A percentile compares a stretch with the other conserved stretches of the same genome.
phyloP scores from a whole-genome alignment of 495 filamentous ascomycete species.

The Pseudoneurospora amorphoporcata region DNA sequence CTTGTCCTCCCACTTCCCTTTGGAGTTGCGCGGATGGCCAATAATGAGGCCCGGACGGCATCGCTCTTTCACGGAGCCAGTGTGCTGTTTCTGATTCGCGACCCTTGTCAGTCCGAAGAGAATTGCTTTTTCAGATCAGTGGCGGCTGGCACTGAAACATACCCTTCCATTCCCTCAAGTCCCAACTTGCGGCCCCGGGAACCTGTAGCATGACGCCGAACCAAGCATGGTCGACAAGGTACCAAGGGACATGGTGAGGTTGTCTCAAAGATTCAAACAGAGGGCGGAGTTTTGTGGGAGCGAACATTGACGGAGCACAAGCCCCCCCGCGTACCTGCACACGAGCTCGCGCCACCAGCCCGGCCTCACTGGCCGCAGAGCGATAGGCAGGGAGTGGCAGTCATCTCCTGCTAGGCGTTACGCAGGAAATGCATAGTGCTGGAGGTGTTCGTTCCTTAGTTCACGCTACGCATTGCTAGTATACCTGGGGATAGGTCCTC shows the following conservation, averaged over 20 bases:
- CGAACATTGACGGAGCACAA: slow-evolving; percentile 5
- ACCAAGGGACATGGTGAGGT: slow-evolving; percentile 3
- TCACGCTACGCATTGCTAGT: not conserved
- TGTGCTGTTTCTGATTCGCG: slow-evolving; percentile 9
- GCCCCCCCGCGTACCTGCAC: not conserved
- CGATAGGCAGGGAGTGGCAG: not conserved
- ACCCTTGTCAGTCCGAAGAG: slow-evolving; percentile 1
- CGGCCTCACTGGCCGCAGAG: not conserved
- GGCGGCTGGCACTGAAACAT: slow-evolving; percentile 20
- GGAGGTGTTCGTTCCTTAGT: not conserved
- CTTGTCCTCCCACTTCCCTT: not conserved
- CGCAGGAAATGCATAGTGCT: not conserved
- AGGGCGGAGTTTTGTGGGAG: not conserved
- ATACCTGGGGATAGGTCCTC: not conserved
- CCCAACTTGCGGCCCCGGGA: slow-evolving; percentile 1
- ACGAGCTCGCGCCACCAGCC: not conserved
- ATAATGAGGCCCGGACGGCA: not conserved
- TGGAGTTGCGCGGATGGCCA: not conserved
- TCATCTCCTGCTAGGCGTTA: not conserved
- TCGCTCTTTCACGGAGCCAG: not conserved
- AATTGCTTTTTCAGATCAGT: slow-evolving; percentile 6
- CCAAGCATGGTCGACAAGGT: slow-evolving; percentile 7
- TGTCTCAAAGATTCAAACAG: slow-evolving; percentile 23
- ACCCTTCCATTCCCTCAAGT: slow-evolving; percentile 9
- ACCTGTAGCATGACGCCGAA: not conserved